Base-by-base conservation (phyloP, 176 grass and related monocot genomes). In the Triticum monococcum region DNA sequence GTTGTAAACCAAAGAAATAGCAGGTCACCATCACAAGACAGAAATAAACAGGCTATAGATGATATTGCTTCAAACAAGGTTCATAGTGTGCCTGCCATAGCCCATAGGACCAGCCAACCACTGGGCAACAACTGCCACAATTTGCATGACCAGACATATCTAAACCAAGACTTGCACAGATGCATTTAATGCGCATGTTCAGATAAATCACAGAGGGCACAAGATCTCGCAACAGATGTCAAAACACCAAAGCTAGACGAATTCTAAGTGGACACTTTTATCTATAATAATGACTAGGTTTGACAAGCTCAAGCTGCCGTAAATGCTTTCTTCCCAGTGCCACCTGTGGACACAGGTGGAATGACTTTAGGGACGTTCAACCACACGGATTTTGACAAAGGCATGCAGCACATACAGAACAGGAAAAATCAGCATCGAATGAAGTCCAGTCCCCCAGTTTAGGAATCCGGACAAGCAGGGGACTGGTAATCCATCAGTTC, bases 311-410 rank as follows among this genome's bases (percentile, higher is more conserved):
- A 87, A 77, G 68, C 84, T 68, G 81, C 76, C 7, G 31, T 75
- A 7, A 89, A 87, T 63, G 86, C 87, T 69, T 94, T 94, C 81
- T 94, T 94, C 48, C 64, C 80, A 36, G 77, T 41, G 12, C 84
- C 76, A 7, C 86, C 76, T 22, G 87, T 68, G 22, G 84, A 89
- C 54, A 86, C 86, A 61, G 86, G 86, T 5, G 83, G 89, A 82
- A 89, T 77, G 59, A 91, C 83, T 82, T 91, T 70, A 81, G 87
- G 40, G 12, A 90, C 74, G 46, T 89, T 89, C 79, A 93, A 91
- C 82, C 79, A 45, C 35, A 91, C 80, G 8, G 89, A 84, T 84
- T 94, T 89, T 12, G 83, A 89, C 62, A 94, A 77, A 12, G 92
- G 83, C 86, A 79, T 91, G 86, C 46, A 72, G 13, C 81, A 48